These are phyloP conservation scores for Phlyctochytrium arcticum DNA, from an alignment of 192 early-diverging fungal species.

Conservation along the genomic window DNA sequence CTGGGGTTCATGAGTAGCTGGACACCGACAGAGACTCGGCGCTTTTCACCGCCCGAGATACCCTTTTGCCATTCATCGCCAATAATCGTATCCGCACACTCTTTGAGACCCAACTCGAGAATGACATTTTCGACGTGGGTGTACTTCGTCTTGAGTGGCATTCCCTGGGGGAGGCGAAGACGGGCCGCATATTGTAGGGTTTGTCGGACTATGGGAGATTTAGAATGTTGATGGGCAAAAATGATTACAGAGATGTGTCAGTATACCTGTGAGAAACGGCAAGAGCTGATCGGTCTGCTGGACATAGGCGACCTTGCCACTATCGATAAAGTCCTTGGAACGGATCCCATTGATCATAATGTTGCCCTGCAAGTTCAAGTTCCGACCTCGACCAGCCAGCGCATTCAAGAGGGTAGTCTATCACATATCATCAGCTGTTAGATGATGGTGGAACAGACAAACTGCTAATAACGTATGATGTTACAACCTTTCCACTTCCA, in stretches of 20 bases:
- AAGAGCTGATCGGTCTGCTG: conserved; percentile 50
- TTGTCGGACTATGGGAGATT: conserved; percentile 44
- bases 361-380: conserved; percentile 53
- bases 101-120: conserved; percentile 39
- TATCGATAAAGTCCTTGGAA: conserved; percentile 19
- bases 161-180: conserved; percentile 30
- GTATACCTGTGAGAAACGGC: conserved; percentile 26
- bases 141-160: conserved; percentile 25
- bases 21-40: conserved; percentile 79
- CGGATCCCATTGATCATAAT: conserved; percentile 76
- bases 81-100: conserved; percentile 31
- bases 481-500: conserved; percentile 20
- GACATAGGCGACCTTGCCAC: conserved; percentile 40
- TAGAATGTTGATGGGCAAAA: conserved; percentile 76
- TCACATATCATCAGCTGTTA: neutral
- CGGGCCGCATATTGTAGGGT: conserved; percentile 39
- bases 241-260: conserved; percentile 23
- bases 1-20: conserved; percentile 71
- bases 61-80: conserved; percentile 41
- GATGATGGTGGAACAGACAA: neutral
- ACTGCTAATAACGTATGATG: neutral
- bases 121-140: conserved; percentile 40
- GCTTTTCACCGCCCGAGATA: conserved; percentile 84
- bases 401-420: conserved; percentile 44
- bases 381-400: conserved; percentile 61